phyloP scores from a whole-genome alignment of 495 filamentous ascomycete species.

The Aspergillus saccharolyticus region DNA sequence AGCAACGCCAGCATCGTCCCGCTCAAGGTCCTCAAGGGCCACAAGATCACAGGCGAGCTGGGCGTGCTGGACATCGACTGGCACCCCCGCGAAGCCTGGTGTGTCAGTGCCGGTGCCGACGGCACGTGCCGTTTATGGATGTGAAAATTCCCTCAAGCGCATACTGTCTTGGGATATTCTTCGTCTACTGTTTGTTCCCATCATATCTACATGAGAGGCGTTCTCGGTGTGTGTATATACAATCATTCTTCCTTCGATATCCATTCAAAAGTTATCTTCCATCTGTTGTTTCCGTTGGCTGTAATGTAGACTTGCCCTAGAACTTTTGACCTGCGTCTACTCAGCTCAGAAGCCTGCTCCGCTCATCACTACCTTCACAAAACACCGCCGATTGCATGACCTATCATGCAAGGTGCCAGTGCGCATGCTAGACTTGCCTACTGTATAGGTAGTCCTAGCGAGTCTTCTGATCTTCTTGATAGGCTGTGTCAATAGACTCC shows the following conservation, averaged over 20 bases:
- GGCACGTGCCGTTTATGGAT: slow-evolving; percentile 80
- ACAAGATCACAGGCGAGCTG: slow-evolving; percentile 68
- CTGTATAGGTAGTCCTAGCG: too few relatives aligned
- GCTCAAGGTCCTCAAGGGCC: slow-evolving; percentile 87
- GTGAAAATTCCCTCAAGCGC: slow-evolving; percentile 36
- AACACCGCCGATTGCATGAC: too few relatives aligned
- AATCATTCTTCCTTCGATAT: slow-evolving; percentile 18
- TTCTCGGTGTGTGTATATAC: slow-evolving; percentile 21
- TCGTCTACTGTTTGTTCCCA: slow-evolving; percentile 17
- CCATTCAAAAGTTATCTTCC: slow-evolving; percentile 23
- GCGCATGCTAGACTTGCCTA: too few relatives aligned
- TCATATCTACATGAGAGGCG: slow-evolving; percentile 21
- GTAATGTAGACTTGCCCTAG: too few relatives aligned
- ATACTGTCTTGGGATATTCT: slow-evolving; percentile 13
- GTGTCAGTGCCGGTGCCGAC: slow-evolving; percentile 89
- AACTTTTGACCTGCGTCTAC: too few relatives aligned
- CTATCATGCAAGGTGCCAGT: too few relatives aligned
- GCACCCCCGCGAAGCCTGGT: slow-evolving; percentile 91
- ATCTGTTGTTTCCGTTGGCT: background rate
- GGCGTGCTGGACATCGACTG: slow-evolving; percentile 93
- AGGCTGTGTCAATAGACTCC: too few relatives aligned
- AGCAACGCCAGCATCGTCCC: slow-evolving; percentile 95
- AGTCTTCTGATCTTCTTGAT: too few relatives aligned
- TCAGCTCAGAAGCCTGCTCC: too few relatives aligned
- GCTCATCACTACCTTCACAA: too few relatives aligned